These are phyloP conservation scores for Carex littledalei DNA, from an alignment of 176 grass and related monocot genomes.

Conservation along the genomic window DNA sequence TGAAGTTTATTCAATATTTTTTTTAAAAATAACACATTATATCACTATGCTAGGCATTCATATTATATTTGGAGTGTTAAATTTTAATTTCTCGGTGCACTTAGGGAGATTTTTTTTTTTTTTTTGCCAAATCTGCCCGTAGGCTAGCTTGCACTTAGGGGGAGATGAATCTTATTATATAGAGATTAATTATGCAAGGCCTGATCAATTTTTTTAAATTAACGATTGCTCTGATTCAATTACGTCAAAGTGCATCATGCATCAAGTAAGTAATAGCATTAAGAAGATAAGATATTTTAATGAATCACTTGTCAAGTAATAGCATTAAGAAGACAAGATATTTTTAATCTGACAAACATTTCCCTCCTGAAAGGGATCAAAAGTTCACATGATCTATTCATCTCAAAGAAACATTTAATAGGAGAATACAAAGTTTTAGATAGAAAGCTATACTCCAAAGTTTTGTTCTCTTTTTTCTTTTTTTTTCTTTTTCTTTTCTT, in stretches of 20 bases:
- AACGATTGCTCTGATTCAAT: background rate
- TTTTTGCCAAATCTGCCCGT: too few species aligned
- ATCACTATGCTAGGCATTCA: too few species aligned
- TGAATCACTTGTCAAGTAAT: background rate
- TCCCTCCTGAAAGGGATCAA: background rate
- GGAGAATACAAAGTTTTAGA: background rate
- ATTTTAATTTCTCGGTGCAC: too few species aligned
- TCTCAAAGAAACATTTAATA: background rate
- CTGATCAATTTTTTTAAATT: background rate
- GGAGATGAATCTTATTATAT: too few species aligned
- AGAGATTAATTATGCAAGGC: background rate
- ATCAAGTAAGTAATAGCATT: background rate
- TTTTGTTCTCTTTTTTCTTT: background rate
- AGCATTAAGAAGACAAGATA: background rate
- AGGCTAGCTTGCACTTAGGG: too few species aligned
- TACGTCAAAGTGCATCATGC: background rate
- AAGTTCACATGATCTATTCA: background rate
- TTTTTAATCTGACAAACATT: background rate
- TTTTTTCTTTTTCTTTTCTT: too few species aligned
- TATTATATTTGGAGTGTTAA: too few species aligned
- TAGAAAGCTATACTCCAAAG: background rate
- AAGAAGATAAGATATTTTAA: background rate
- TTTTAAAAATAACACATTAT: too few species aligned
- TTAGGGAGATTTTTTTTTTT: too few species aligned
- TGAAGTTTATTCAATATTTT: too few species aligned